Evolutionary conservation across 108 stramenopile species (phyloP), one percentile per base, ranked within the genome.

Genomic region (Schizochytrium sp.): DNA sequence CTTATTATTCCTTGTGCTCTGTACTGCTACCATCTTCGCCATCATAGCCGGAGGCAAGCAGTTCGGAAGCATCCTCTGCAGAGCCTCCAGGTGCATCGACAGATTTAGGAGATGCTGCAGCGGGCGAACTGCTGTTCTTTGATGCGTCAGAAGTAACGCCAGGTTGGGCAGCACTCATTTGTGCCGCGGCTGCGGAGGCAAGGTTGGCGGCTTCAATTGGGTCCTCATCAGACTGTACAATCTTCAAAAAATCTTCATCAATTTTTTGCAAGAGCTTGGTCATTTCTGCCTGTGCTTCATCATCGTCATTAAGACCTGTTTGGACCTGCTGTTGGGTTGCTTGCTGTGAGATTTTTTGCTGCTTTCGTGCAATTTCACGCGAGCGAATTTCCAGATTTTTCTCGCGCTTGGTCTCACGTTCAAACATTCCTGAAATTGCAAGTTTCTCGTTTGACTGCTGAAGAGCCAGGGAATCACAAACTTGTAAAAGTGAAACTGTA

Each of bases 401-500:
- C 91, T 96, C 96, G 72, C 94, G 92, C 91, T 95, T 95, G 61
- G 94, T 96, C 89, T 96, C 96, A 45, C 96, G 89, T 89, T 96
- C 96, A 72, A 97, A 91, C 93, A 97, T 96, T 53, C 93, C 89
- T 56, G 90, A 94, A 50, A 96, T 94, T 44, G 93, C 91, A 15
- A 73, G 87, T 89, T 96, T 96, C 88, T 97, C 96, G 88, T 95
- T 92, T 17, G 89, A 88, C 72, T 94, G 95, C 49, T 91, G 89
- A n/a, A 50, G 46, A 10, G 94, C 92, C 3, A 95, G 91, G 56
- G 94, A 93, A 49, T 95, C 93, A 56, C 95, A 96, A 4, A 97
- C 94, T 91, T 96, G 96, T 57, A 96, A 89, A 56, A 97, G 92
- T 19, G 94, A 94, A 1, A 97, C 96, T 19, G 96, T 97, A 12